Evolutionary conservation across 768 basidiomycete genomes (phyloP), one percentile per base, ranked within the genome.

Genomic region (Rickenella mellea): DNA sequence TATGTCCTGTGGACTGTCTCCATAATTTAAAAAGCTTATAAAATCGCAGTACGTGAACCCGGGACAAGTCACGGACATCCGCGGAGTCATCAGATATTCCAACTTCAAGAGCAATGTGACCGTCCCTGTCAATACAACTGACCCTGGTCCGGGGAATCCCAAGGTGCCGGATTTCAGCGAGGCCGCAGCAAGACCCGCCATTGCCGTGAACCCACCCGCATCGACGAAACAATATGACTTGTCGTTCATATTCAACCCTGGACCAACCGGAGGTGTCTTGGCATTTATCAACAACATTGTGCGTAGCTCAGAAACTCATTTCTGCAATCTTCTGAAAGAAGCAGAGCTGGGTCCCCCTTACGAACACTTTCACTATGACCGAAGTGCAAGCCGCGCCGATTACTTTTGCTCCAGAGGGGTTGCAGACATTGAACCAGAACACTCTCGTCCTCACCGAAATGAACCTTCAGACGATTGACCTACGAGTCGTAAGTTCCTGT

Each of bases 271-370:
- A 33, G 44, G 20, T 59, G n/a, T 55, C 51, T 48, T 60, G 27
- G 58, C 51, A 1, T 61, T 57, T 49, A 50, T 61, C 47, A 61
- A 61, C 43, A 47, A 44, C 45, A 60, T 55, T 6, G 58, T 57
- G 24, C 27, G 54, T 43, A 20, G 4, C 3, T 12, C 39, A 15
- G 9, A n/a, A 21, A 26, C 5, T 15, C 11, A 10, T 9, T 15
- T 42, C 41, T 32, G 8, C 15, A 28, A 14, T 22, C 19, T 15
- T 41, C 15, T 27, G 36, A 19, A 15, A 44, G 10, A n/a, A 6
- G 14, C 38, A 57, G 55, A 53, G 51, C 20, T 57, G 55, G 55
- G 44, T 39, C 29, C 53, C 53, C 17, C 54, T 55, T 6, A 22
- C 27, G 32, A 48, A 42, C n/a, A 55, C 53, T 14, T 47, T 52